Percentiles rank a stretch among this genome's conserved stretches.
Conservation (phyloP, 352 stramenopile species). For the Phytophthora sp. region DNA sequence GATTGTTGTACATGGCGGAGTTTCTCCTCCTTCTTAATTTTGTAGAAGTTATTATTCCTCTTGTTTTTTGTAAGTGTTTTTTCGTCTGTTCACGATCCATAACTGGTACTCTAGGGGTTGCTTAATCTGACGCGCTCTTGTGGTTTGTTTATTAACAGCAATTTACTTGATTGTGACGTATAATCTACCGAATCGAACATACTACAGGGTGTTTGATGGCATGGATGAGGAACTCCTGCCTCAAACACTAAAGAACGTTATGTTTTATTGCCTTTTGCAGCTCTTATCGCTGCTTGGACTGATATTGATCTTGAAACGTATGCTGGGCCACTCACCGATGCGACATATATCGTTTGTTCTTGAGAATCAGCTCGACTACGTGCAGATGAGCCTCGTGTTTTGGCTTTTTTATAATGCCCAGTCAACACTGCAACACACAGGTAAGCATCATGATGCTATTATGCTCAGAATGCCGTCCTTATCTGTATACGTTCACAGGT, state of each 20-base stretch:
- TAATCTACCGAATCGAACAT: slow-evolving; percentile 28
- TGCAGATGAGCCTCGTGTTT: slow-evolving; percentile 36
- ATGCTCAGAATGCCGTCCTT: too few species aligned
- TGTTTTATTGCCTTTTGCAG: slow-evolving; percentile 31
- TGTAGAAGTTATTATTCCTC: slow-evolving; percentile 15
- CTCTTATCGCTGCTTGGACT: slow-evolving; percentile 33
- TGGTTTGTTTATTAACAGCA: background rate
- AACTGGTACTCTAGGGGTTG: background rate
- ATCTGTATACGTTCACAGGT: too few species aligned
- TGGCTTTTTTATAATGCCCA: slow-evolving; percentile 37
- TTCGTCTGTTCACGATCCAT: background rate
- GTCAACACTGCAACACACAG: slow-evolving; percentile 27
- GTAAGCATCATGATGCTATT: too few species aligned
- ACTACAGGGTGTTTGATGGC: slow-evolving; percentile 18
- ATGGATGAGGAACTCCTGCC: slow-evolving; percentile 4
- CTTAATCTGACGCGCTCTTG: too few species aligned
- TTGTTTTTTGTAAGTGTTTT: slow-evolving; percentile 12
- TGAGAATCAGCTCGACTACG: slow-evolving; percentile 12
- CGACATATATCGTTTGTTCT: slow-evolving; percentile 37
- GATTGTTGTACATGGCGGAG: slow-evolving; percentile 13
- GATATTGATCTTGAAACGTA: slow-evolving; percentile 11
- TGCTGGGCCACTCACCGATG: slow-evolving; percentile 23
- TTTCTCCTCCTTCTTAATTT: slow-evolving; percentile 14
- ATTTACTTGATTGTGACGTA: slow-evolving; percentile 13
- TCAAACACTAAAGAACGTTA: slow-evolving; percentile 21